A percentile compares a stretch with the other conserved stretches of the same genome.
Evolutionary conservation across 108 stramenopile species (phyloP).

Genomic region (Aurantiochytrium sp.): DNA sequence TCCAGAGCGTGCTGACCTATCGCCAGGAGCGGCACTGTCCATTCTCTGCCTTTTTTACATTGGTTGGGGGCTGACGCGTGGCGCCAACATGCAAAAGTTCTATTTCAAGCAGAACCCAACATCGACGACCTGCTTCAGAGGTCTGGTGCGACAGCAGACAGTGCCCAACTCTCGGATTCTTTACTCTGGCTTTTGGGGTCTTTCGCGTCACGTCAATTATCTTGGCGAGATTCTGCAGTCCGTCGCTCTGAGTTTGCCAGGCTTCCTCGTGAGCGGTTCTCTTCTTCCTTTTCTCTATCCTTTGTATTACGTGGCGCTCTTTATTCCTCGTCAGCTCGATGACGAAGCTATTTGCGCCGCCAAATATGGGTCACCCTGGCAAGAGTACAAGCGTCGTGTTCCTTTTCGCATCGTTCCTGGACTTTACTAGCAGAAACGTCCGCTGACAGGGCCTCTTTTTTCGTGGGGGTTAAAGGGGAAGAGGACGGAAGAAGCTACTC

Average conservation of each 20-base stretch:
- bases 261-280: neutral
- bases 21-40: neutral
- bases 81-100: neutral
- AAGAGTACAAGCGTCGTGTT: neutral
- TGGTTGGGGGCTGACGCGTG: neutral
- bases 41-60: neutral
- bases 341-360: neutral
- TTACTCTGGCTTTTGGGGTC: neutral
- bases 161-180: neutral
- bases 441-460: too few species aligned
- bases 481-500: too few species aligned
- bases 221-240: neutral
- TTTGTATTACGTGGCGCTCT: neutral
- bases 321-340: neutral
- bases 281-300: neutral
- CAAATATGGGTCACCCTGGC: neutral
- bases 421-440: neutral
- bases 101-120: neutral
- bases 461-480: too few species aligned
- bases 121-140: neutral
- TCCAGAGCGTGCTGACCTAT: neutral
- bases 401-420: neutral
- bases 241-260: neutral
- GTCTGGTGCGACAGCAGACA: neutral
- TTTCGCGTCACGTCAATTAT: neutral